A percentile compares a stretch with the other conserved stretches of the same genome.
Evolutionary conservation across 768 basidiomycete species (phyloP).

Genomic region (Suillus lakei): DNA sequence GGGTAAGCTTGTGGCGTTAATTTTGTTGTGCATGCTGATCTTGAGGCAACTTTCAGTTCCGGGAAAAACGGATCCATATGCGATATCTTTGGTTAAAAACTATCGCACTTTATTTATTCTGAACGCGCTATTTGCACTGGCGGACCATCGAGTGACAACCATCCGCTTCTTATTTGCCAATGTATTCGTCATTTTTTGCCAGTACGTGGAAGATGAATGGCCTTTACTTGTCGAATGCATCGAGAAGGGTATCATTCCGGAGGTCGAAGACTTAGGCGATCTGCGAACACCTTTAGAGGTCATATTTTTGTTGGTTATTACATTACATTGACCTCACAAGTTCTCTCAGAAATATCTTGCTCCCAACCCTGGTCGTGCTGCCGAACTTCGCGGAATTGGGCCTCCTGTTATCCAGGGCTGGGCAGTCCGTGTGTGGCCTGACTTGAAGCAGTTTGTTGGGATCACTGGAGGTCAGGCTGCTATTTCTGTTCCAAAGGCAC

Average conservation of each 20-base stretch:
- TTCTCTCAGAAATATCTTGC: not conserved
- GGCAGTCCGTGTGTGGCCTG: slow-evolving; percentile 9
- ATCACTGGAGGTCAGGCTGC: slow-evolving; percentile 10
- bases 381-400: slow-evolving; percentile 13
- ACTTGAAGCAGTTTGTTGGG: not conserved
- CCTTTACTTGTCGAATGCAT: slow-evolving; percentile 14
- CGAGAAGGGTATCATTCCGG: slow-evolving; percentile 10
- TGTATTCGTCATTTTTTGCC: slow-evolving; percentile 14
- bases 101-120: slow-evolving; percentile 18
- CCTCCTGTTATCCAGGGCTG: slow-evolving; percentile 3
- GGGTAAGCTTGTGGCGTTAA: not conserved
- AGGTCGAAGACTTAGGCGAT: slow-evolving; percentile 9
- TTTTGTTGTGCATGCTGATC: not conserved
- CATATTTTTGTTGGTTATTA: not conserved
- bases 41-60: slow-evolving; percentile 14
- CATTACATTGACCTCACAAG: not conserved
- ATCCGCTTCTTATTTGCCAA: slow-evolving; percentile 7
- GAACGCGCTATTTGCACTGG: slow-evolving; percentile 16
- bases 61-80: slow-evolving; percentile 20
- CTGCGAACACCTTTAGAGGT: slow-evolving; percentile 11
- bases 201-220: slow-evolving; percentile 16
- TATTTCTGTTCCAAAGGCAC: slow-evolving; percentile 8
- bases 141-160: slow-evolving; percentile 3
- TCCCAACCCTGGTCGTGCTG: slow-evolving; percentile 11
- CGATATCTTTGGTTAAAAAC: slow-evolving; percentile 23